Conservation (phyloP, 2,329 filamentous ascomycete genomes). For the Cryphonectria parasitica region DNA sequence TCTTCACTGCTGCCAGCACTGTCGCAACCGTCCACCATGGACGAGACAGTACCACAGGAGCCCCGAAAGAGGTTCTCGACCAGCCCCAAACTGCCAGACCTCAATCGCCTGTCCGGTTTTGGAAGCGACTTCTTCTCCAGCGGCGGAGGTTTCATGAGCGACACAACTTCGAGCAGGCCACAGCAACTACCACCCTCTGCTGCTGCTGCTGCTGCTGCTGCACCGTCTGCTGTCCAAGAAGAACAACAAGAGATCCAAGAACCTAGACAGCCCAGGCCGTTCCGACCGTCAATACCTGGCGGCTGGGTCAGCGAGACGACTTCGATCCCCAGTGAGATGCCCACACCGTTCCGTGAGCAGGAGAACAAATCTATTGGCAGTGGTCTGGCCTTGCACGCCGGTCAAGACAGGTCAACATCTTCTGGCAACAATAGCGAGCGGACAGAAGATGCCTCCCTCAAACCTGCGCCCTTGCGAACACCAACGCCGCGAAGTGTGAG, state of each 20-base stretch:
- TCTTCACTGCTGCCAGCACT: constrained; percentile 17
- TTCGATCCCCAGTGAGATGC: constrained; percentile 31
- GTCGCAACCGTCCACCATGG: constrained; percentile 18
- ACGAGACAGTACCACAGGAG: constrained; percentile 27
- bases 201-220: too few species aligned
- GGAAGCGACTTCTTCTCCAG: constrained; percentile 60
- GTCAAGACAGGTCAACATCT: constrained; percentile 21
- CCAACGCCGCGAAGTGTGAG: constrained; percentile 22
- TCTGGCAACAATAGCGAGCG: constrained; percentile 16
- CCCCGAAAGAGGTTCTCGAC: constrained; percentile 45
- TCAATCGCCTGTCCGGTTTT: constrained; percentile 64
- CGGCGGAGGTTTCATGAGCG: constrained; percentile 34
- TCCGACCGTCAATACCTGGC: constrained; percentile 38
- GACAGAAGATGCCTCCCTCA: constrained; percentile 19
- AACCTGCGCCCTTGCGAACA: constrained; percentile 25
- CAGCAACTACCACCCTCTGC: constrained; percentile 1
- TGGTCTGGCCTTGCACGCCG: constrained; percentile 11
- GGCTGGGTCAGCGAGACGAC: constrained; percentile 39
- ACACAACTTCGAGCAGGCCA: constrained; percentile 30
- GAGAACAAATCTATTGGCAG: neutral
- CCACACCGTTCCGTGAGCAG: constrained; percentile 18
- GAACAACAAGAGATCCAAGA: neutral
- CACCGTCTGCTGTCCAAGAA: too few species aligned
- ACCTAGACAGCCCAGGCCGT: constrained; percentile 20
- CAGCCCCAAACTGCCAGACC: constrained; percentile 61